Evolutionary conservation across 2,329 filamentous ascomycete genomes (phyloP).

Genomic region (Fonsecaea pedrosoi): DNA sequence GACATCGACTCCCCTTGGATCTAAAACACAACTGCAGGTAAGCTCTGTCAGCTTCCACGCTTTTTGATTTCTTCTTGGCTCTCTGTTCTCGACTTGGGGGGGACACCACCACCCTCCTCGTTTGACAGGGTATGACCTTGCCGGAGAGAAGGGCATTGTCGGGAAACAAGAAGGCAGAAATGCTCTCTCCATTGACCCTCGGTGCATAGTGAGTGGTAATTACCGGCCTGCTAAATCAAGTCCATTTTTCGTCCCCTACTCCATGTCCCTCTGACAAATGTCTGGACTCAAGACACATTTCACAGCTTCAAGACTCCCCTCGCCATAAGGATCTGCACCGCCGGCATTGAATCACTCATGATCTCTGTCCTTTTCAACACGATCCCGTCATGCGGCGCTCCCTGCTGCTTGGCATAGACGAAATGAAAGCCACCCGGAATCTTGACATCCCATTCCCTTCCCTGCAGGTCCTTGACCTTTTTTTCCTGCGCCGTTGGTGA

Average conservation of each 20-base stretch:
- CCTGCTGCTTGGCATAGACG: constrained; percentile 30
- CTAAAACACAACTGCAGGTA: neutral
- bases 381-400: constrained; percentile 31
- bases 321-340: constrained; percentile 34
- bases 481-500: constrained; percentile 18
- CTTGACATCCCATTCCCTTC: constrained; percentile 37
- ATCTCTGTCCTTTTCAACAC: constrained; percentile 31
- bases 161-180: neutral
- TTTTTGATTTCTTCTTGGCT: neutral
- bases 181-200: neutral
- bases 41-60: neutral
- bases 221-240: neutral
- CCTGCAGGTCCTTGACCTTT: constrained; percentile 31
- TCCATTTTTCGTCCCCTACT: neutral
- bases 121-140: neutral
- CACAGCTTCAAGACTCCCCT: constrained; percentile 33
- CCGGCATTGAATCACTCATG: constrained; percentile 32
- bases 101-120: neutral
- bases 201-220: neutral
- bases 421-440: constrained; percentile 34
- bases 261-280: neutral
- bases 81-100: neutral
- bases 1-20: neutral
- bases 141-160: neutral
- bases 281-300: neutral